Evolutionary conservation across 306 rosid species (phyloP).

Genomic region (Glycine tomentella): DNA sequence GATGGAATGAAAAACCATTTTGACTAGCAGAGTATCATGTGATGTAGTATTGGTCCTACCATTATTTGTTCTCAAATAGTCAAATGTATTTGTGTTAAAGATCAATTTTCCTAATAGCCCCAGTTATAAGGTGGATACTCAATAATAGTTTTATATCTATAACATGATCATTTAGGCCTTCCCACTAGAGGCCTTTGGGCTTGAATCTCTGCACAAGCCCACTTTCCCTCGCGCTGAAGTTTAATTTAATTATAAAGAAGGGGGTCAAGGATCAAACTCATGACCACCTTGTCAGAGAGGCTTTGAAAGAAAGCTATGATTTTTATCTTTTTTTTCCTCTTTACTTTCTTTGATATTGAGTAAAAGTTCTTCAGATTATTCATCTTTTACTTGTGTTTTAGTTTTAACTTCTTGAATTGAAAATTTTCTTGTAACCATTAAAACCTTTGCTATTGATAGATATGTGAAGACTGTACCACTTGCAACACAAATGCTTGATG

Average conservation of each 20-base stretch:
- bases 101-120: background rate
- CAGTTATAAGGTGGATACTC: background rate
- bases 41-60: constrained; percentile 12
- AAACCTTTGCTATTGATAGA: constrained; percentile 56
- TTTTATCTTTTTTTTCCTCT: background rate
- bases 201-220: background rate
- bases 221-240: background rate
- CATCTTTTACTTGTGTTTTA: constrained; percentile 30
- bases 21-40: background rate
- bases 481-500: constrained; percentile 92
- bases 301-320: background rate
- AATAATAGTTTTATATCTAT: background rate
- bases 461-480: constrained; percentile 96
- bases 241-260: constrained; percentile 8
- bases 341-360: constrained; percentile 9
- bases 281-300: background rate
- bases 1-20: background rate
- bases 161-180: background rate
- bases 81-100: background rate
- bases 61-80: constrained; percentile 20
- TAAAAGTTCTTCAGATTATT: background rate
- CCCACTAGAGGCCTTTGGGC: background rate
- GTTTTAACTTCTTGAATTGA: constrained; percentile 37
- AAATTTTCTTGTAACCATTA: constrained; percentile 11
- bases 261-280: background rate